Evolutionary conservation across 306 rosid genomes (phyloP).

Genomic region (Pyrus pyrifolia): DNA sequence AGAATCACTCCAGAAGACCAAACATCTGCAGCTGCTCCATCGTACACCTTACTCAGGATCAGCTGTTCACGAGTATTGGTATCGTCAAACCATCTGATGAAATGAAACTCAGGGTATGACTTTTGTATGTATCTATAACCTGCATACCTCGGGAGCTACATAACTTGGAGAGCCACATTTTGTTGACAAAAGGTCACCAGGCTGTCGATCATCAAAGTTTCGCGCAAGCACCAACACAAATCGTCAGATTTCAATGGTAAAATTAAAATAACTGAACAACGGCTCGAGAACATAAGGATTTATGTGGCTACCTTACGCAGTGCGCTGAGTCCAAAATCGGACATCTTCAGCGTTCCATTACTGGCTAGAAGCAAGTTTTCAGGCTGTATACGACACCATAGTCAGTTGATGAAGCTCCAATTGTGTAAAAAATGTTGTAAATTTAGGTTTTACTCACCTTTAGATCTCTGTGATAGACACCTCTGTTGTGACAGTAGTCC

Average conservation of each 20-base stretch:
- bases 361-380: slow-evolving; percentile 69
- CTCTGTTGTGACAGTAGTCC: slow-evolving; percentile 67
- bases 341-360: slow-evolving; percentile 60
- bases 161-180: slow-evolving; percentile 82
- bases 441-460: slow-evolving; percentile 40
- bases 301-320: slow-evolving; percentile 46
- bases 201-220: slow-evolving; percentile 35
- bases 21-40: slow-evolving; percentile 79
- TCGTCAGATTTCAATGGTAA: background rate
- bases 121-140: background rate
- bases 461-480: slow-evolving; percentile 72
- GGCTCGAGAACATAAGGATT: background rate
- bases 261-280: background rate
- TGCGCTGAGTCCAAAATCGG: slow-evolving; percentile 80
- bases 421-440: background rate
- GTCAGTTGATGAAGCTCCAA: background rate
- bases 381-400: slow-evolving; percentile 38
- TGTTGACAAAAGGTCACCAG: slow-evolving; percentile 47
- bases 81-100: background rate
- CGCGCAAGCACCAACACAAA: background rate
- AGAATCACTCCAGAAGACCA: slow-evolving; percentile 92
- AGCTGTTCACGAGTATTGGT: slow-evolving; percentile 31
- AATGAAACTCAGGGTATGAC: background rate
- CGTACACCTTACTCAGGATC: slow-evolving; percentile 45
- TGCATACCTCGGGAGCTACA: slow-evolving; percentile 78